These are phyloP conservation scores for Penicillium lagena DNA, from an alignment of 495 filamentous ascomycete species.

Conservation along the genomic window DNA sequence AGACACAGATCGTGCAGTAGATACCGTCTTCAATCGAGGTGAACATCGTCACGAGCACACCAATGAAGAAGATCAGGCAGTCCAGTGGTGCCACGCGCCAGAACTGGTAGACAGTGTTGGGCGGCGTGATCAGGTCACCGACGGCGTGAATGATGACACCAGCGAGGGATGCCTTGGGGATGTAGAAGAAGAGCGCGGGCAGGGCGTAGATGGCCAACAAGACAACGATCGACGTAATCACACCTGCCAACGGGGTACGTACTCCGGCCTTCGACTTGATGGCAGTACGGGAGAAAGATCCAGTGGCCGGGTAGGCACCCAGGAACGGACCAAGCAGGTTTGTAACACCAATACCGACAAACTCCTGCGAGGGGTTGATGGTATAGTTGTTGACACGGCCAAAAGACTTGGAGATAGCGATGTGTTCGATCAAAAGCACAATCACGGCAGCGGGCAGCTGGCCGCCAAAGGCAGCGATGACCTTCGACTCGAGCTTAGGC, in stretches of 20 bases:
- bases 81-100: slow-evolving; percentile 91
- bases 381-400: slow-evolving; percentile 95
- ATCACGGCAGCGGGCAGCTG: slow-evolving; percentile 79
- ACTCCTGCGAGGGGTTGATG: slow-evolving; percentile 95
- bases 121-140: slow-evolving; percentile 88
- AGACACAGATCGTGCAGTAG: slow-evolving; percentile 75
- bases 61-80: slow-evolving; percentile 87
- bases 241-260: slow-evolving; percentile 83
- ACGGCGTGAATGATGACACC: slow-evolving; percentile 98
- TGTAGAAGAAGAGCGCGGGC: slow-evolving; percentile 90
- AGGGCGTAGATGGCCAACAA: slow-evolving; percentile 93
- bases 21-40: slow-evolving; percentile 85
- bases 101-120: slow-evolving; percentile 92
- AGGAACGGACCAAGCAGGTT: slow-evolving; percentile 93
- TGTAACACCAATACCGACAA: slow-evolving; percentile 89
- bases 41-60: slow-evolving; percentile 88
- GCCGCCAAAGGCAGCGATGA: slow-evolving; percentile 55
- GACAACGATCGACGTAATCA: slow-evolving; percentile 84
- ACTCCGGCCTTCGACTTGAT: slow-evolving; percentile 99
- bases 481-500: slow-evolving; percentile 57
- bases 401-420: slow-evolving; percentile 97
- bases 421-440: slow-evolving; percentile 91
- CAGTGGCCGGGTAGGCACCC: slow-evolving; percentile 89
- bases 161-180: slow-evolving; percentile 77
- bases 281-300: slow-evolving; percentile 94